Conservation (phyloP, 495 filamentous ascomycete genomes). For the Aspergillus panamensis region DNA sequence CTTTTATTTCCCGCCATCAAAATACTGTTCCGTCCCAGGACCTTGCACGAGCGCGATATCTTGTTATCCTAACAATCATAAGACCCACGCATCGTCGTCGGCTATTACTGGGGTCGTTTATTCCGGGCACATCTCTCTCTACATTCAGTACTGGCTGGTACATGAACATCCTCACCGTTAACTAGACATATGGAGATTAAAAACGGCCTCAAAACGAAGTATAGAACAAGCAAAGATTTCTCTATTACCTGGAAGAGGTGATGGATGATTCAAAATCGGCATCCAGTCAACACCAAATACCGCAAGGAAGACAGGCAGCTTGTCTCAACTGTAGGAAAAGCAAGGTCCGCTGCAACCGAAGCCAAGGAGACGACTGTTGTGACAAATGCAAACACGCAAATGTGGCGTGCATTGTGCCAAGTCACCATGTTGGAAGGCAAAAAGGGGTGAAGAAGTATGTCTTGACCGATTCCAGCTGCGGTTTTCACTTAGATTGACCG, state of each 20-base stretch:
- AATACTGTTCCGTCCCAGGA: no score
- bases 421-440: conserved; percentile 65
- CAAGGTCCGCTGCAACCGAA: conserved; percentile 63
- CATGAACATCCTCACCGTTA: not conserved
- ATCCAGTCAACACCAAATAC: conserved; percentile 4
- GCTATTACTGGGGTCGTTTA: not conserved
- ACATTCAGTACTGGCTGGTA: not conserved
- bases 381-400: conserved; percentile 58
- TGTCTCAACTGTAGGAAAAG: conserved; percentile 66
- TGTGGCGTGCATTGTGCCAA: conserved; percentile 61
- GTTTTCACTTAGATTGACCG: conserved; percentile 3
- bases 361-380: conserved; percentile 47
- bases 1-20: no score
- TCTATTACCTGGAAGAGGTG: not conserved
- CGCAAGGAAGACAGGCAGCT: conserved; percentile 51
- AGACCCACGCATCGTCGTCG: not conserved
- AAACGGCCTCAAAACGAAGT: not conserved
- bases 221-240: not conserved
- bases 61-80: no score
- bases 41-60: no score
- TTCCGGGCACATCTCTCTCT: not conserved
- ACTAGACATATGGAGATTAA: not conserved
- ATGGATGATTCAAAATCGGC: conserved; percentile 14
- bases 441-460: conserved; percentile 73
- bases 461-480: not conserved